Evolutionary conservation across 75 land plant species (phyloP).

Genomic region (Pinus taeda): DNA sequence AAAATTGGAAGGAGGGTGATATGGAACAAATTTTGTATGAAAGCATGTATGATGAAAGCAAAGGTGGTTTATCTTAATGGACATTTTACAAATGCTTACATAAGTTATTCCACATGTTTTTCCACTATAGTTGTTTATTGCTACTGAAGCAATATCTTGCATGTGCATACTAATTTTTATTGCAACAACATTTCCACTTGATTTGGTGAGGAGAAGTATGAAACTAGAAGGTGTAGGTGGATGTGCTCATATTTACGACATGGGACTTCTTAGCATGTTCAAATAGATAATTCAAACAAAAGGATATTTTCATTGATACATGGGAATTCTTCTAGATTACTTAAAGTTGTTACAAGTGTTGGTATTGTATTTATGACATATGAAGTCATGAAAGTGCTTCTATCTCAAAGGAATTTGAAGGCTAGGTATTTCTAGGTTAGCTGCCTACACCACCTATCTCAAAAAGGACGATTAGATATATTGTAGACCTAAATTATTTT

Average conservation of each 20-base stretch:
- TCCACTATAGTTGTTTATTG: background rate
- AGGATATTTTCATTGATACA: conserved; percentile 67
- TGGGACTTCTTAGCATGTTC: conserved; percentile 68
- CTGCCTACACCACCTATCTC: conserved; percentile 23
- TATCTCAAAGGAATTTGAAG: conserved; percentile 17
- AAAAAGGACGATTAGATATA: no score
- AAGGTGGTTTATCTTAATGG: background rate
- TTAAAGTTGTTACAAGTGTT: conserved; percentile 88
- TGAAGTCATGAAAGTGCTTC: conserved; percentile 65
- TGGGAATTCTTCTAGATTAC: conserved; percentile 88
- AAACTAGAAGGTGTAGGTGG: conserved; percentile 91
- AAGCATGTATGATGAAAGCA: background rate
- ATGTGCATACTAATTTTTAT: background rate
- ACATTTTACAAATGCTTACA: background rate
- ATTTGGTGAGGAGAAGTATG: conserved; percentile 81
- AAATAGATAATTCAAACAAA: conserved; percentile 50
- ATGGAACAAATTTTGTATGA: background rate
- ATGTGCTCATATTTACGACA: conserved; percentile 61
- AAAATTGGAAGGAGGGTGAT: background rate
- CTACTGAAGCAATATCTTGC: background rate
- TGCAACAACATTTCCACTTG: conserved; percentile 85
- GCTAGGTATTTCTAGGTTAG: background rate
- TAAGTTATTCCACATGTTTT: background rate
- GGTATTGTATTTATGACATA: conserved; percentile 96
- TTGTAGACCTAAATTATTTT: no score